Percentiles rank a stretch among this genome's conserved stretches.
phyloP scores from a whole-genome alignment of 1,284 basidiomycete genomes.

The Naganishia cerealis region DNA sequence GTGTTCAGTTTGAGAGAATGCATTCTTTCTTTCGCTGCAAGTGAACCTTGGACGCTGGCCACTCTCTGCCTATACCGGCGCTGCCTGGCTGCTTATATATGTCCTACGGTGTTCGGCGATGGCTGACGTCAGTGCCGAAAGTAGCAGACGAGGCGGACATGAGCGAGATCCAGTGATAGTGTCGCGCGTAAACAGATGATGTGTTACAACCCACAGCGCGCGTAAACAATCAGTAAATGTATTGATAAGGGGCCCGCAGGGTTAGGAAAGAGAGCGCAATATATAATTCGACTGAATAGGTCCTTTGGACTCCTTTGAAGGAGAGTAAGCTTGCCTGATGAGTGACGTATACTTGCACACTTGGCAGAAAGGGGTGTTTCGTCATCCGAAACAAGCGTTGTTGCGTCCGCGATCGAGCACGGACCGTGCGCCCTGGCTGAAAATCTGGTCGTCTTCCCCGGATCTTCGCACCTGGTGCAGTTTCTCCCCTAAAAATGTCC shows the following conservation, averaged over 20 bases:
- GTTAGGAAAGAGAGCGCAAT: too few species aligned
- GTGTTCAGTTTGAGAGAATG: constrained; percentile 46
- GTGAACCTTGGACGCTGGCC: not conserved
- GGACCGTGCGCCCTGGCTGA: not conserved
- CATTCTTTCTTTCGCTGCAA: not conserved
- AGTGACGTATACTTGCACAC: too few species aligned
- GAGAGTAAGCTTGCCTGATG: too few species aligned
- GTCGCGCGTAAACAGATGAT: too few species aligned
- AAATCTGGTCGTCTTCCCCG: not conserved
- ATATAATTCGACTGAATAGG: too few species aligned
- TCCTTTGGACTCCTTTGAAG: too few species aligned
- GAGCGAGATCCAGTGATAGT: not conserved
- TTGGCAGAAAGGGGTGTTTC: not conserved
- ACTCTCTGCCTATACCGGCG: not conserved
- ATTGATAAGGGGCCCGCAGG: too few species aligned
- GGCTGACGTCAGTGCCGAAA: not conserved
- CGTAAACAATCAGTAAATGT: too few species aligned
- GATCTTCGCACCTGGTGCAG: not conserved
- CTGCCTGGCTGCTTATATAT: not conserved
- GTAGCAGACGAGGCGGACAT: not conserved
- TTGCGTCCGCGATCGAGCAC: not conserved
- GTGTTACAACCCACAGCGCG: too few species aligned
- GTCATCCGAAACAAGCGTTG: constrained; percentile 6
- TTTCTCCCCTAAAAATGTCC: not conserved
- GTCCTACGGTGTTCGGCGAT: not conserved